A percentile compares a stretch with the other conserved stretches of the same genome.
Conservation (phyloP, 176 grass and related monocot genomes). For the Ampelocalamus luodianensis region DNA sequence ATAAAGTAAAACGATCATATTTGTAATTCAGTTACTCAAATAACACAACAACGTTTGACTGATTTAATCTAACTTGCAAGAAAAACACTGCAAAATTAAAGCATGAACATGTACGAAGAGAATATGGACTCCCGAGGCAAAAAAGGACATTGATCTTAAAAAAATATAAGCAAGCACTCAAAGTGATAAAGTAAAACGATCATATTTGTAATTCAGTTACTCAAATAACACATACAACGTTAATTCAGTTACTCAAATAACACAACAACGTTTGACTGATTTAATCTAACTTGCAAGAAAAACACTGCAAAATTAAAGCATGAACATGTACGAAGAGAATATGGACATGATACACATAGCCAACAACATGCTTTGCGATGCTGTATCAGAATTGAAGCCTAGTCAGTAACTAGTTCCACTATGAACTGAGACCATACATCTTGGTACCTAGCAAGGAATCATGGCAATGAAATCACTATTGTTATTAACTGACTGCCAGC, state of each 20-base stretch:
- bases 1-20: background rate
- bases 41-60: background rate
- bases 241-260: background rate
- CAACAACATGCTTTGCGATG: background rate
- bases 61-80: background rate
- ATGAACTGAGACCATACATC: background rate
- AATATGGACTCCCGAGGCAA: background rate
- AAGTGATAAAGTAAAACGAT: background rate
- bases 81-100: slow-evolving; percentile 12
- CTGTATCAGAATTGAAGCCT: background rate
- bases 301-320: background rate
- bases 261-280: background rate
- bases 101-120: background rate
- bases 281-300: slow-evolving; percentile 16
- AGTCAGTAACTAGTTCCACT: background rate
- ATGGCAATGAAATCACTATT: background rate
- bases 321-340: background rate
- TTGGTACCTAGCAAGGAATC: background rate
- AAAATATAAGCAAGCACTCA: background rate
- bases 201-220: background rate
- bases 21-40: background rate
- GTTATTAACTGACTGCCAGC: background rate
- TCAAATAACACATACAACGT: too few species aligned
- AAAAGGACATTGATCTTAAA: background rate
- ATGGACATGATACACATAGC: background rate